Evolutionary conservation across 495 filamentous ascomycete genomes (phyloP).

Genomic region (Parathielavia hyrcaniae): DNA sequence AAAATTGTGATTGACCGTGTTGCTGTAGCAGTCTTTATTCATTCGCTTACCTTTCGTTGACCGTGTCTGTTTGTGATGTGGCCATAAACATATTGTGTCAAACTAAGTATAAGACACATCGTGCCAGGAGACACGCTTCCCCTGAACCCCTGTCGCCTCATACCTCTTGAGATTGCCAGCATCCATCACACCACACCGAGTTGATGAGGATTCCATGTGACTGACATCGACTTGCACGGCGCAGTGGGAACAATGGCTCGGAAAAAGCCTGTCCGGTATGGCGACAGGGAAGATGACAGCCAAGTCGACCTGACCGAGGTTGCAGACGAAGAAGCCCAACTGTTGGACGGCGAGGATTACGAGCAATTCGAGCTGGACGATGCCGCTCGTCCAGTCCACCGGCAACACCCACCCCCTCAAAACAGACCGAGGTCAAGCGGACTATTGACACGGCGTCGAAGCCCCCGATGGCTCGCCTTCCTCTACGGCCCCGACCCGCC

Average conservation of each 20-base stretch:
- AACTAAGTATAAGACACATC: too few species aligned
- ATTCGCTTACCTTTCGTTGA: background rate
- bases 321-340: constrained; percentile 25
- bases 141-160: background rate
- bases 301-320: background rate
- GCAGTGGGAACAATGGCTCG: background rate
- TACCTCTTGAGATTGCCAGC: background rate
- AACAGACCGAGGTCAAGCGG: background rate
- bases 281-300: background rate
- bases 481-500: constrained; percentile 20
- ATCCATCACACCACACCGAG: too few species aligned
- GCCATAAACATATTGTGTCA: too few species aligned
- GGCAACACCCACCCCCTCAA: background rate
- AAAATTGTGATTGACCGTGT: background rate
- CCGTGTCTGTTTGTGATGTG: too few species aligned
- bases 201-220: background rate
- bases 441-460: background rate
- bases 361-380: constrained; percentile 25
- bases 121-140: background rate
- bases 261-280: background rate
- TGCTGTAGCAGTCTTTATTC: background rate
- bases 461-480: constrained; percentile 9
- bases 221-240: background rate
- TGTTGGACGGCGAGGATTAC: constrained; percentile 17
- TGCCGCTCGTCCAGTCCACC: background rate